Evolutionary conservation across 2,329 filamentous ascomycete genomes (phyloP).

Genomic region (Dactylellina leptospora): DNA sequence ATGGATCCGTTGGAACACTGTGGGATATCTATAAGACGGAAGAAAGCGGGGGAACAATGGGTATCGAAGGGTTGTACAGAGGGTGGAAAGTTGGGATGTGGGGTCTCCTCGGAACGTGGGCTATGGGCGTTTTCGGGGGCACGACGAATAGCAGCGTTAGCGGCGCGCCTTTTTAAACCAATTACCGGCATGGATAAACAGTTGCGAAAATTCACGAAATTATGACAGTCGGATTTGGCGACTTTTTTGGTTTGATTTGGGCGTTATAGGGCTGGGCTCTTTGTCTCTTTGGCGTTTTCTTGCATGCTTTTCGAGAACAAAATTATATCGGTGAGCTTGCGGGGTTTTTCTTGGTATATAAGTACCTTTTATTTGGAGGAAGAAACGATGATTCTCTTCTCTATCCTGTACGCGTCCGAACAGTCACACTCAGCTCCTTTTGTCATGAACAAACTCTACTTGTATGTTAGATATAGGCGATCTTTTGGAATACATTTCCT

Average conservation of each 20-base stretch:
- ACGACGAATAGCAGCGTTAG: constrained; percentile 56
- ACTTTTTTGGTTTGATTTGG: constrained; percentile 7
- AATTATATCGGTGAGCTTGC: constrained; percentile 1
- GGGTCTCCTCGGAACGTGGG: constrained; percentile 68
- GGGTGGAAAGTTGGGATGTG: constrained; percentile 69
- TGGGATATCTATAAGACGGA: constrained; percentile 86
- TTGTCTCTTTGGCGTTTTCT: constrained; percentile 30
- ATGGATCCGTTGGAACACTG: constrained; percentile 89
- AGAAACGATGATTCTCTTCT: constrained; percentile 36
- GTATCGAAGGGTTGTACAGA: constrained; percentile 67
- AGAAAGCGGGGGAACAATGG: constrained; percentile 65
- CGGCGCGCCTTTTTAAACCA: constrained; percentile 50
- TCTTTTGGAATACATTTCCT: no score
- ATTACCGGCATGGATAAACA: not conserved
- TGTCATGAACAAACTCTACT: no score
- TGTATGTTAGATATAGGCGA: no score
- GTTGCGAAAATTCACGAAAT: no score
- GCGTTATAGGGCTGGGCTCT: constrained; percentile 20
- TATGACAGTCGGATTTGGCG: constrained; percentile 23
- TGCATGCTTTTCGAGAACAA: not conserved
- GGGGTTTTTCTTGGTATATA: constrained; percentile 38
- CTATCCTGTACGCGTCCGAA: constrained; percentile 25
- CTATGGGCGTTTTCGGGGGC: constrained; percentile 61
- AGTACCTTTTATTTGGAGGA: constrained; percentile 22
- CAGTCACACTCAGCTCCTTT: constrained; percentile 14